Base-by-base conservation (phyloP, 768 basidiomycete species). In the Lyophyllum atratum region DNA sequence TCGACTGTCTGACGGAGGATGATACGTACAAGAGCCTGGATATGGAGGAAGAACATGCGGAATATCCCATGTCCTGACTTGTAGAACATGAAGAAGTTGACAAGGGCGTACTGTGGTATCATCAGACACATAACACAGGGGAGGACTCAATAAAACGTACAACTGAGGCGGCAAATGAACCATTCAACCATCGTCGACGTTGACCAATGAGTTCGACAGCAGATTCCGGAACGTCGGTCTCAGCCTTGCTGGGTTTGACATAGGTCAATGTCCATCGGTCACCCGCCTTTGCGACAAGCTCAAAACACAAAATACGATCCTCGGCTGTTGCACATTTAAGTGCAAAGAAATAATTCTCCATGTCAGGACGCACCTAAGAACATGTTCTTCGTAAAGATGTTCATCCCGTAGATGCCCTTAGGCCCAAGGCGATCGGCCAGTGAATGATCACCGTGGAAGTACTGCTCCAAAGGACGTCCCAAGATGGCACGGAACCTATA, bases 271-370 rank as follows among this genome's bases (percentile, higher is more conserved):
- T 92, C 96, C 96, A 98, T 58, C 82, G 78, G 61, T 93, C 92
- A 42, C 83, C 82, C 1, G 83, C 86, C 73, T 98, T 98, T 11
- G 95, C 94, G 21, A 95, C 95, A 52, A 98, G 80, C 70, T 98
- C 95, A 74, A 98, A 98, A 74, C 95, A 98, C 25, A 98, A 81
- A 62, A 98, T 98, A 78, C 95, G 92, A 79, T 96, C 94, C 75
- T 95, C 94, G 55, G 93, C 93, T 76, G 58, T 37, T 26, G 10
- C 55, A n/a, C 25, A 44, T 9, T 9, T 65, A 28, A 56, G 40
- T 15, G 14, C n/a, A 8, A 14, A 1, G 48, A 9, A 4, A 52
- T 42, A 28, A 44, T n/a, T 19, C 10, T 11, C 3, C 4, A 43
- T 2, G 24, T 14, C 3, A 19, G 15, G 28, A 24, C 15, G 15